Evolutionary conservation across 1,139 yeast species (phyloP), one percentile per base, ranked within the genome.

Genomic region (Candida dubliniensis): DNA sequence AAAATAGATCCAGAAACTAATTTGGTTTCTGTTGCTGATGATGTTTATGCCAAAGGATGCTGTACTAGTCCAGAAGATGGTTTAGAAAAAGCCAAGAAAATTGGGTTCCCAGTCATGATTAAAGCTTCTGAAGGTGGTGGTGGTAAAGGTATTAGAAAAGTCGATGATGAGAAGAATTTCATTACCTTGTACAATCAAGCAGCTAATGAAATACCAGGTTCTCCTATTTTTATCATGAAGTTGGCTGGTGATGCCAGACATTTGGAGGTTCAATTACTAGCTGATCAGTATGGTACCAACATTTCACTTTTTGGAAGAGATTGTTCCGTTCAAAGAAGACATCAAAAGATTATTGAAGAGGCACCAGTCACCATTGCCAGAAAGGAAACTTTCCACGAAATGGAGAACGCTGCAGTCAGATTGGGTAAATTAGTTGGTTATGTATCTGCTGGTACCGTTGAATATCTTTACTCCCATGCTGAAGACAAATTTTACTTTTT

Each of bases 91-190:
- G 98, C 98, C 47, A 80, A 74, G 57, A 66, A 78, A 60, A 91
- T 93, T 58, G 98, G 99, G 2, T 90, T 90, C 76, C 97, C 97
- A 36, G 95, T 90, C 42, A 90, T 90, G 97, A 82, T 90, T 58
- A 90, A 90, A 67, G 97, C 97, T 35, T 88, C 96, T 48, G 97
- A 90, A 82, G 97, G 97, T 76, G 97, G 97, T 71, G 97, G 97
- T 75, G 97, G 97, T 77, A 90, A 90, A 71, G 97, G 97, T 79
- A 90, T 90, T 63, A 84, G 97, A 77, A 88, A 88, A 67, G 96
- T 87, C 53, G 95, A 87, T 45, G 64, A 75, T 48, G 95, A 84
- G 66, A 81, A 81, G 49, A 84, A 87, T 57, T 90, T 90, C 54
- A 59, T 75, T 34, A 56, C 85, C 32, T 71, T 86, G 54, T 90